Evolutionary conservation across 1,139 yeast species (phyloP), one percentile per base, ranked within the genome.

Genomic region (Sporopachydermia cereana): DNA sequence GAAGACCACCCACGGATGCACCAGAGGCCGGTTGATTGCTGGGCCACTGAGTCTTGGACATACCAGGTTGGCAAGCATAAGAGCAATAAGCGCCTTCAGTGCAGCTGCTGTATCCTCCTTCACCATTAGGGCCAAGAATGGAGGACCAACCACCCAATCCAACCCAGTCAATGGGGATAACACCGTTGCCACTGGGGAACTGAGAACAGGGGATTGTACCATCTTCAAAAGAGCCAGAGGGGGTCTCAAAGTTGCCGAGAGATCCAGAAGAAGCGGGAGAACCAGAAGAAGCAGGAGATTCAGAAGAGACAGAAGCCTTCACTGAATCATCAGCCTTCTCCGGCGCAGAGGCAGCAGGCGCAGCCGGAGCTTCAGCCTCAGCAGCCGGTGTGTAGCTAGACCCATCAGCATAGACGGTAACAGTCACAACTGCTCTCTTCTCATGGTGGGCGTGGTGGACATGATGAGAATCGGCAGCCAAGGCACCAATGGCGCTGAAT

Each of bases 31-130:
- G 91, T 66, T 83, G 93, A 25, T 62, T 54, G 29, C 76, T 64
- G 48, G 93, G 93, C 88, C 88, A 83, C 69, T 83, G 93, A 48
- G 91, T 82, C 71, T 83, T 83, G 56, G 91, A 82, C 91, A 82
- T 82, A 76, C 93, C 93, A 48, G 91, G 76, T 67, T 82, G 89
- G 68, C 93, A 83, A 51, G 91, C 86, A 61, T 83, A 83, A 48
- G 91, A 83, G 65, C 93, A 83, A 73, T 80, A 81, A 57, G 75
- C 73, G 49, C 88, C 91, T 50, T 81, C 88, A 53, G 71, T 61
- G 71, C 93, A 83, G 42, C 69, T 60, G 9, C 20, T 12, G 17
- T 34, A 34, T 41, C 63, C 64, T 48, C 63, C 64, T 49, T 82
- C 72, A 49, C 85, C 79, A 49, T 86, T 77, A 44, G 77, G 71